Evolutionary conservation across 225 moss, liverwort and hornwort species (phyloP), one percentile per base, ranked within the genome.

Genomic region (Bryoerythrophyllum caledonicum): DNA sequence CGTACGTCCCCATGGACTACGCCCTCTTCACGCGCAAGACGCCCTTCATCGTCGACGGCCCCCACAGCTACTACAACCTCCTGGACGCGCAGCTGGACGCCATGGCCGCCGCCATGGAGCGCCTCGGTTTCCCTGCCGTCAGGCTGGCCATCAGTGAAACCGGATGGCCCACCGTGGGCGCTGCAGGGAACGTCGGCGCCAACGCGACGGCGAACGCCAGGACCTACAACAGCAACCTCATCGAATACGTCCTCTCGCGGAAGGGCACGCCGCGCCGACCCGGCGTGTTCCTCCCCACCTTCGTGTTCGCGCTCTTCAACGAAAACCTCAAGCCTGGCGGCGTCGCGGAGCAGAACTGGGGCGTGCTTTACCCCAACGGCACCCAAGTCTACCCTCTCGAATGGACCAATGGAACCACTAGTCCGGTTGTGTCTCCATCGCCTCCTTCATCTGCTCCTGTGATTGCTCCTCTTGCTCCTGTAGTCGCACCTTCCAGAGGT

Each of bases 31-130:
- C 84, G 0, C 76, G 82, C 3, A 68, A 59, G 0, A 89, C 88
- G 5, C 74, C 84, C 5, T 90, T 90, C 34, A 84, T 86, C 16
- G 84, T 65, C 1, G 90, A 89, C 20, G 90, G 85, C 0, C 79
- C 83, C 51, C 52, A 87, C 21, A 85, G 80, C 55, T 94, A 94
- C 55, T 77, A 59, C 40, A 87, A 72, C 56, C 65, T 94, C 11
- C 74, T 94, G 58, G 94, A 94, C 35, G 94, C 94, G 0, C 94
- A 94, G 75, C 38, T 94, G 55, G 94, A 94, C 72, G 86, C 92
- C 0, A 17, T 92, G 25, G 82, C 82, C 5, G 84, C 92, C 1
- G 94, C 94, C 9, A 86, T 88, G 87, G 82, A 76, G 67, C 75
- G 70, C 9, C 44, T 94, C 49, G 86, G 82, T 10, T 91, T 86